Evolutionary conservation across 2,329 filamentous ascomycete species (phyloP), one percentile per base, ranked within the genome.

Genomic region (Colletotrichum eremochloae): DNA sequence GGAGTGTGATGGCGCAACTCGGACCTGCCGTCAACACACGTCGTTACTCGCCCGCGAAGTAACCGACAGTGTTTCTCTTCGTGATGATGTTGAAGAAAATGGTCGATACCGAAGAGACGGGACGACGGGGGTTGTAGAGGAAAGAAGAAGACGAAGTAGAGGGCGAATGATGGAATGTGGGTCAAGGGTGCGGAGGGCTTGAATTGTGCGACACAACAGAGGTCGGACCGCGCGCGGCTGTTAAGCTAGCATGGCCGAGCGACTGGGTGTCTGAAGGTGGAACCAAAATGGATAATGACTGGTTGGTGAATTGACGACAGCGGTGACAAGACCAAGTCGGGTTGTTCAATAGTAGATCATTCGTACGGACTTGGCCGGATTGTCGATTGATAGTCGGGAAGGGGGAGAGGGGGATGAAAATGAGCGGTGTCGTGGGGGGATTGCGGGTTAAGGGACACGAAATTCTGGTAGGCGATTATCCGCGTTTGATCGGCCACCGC

Each of bases 41-140:
- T 86, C 82, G 84, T 82, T 81, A 80, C 81, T 86, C 85, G 84
- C 85, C 86, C 77, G 85, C 84, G 84, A 86, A 85, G 82, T 77
- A 77, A 77, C 81, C 82, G 84, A 85, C 82, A 80, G 78, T 81
- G 81, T 79, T 76, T 74, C 74, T 68, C 72, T 56, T 76, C 70
- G 42, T 75, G 74, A 76, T 69, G 61, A 67, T 68, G 53, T 69
- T 63, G 75, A 73, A 58, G 64, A 50, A 70, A 67, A 57, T 52
- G 63, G 56, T 60, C 68, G 68, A 72, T 56, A 33, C 62, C 57
- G 56, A 58, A 36, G 50, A 58, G 69, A 72, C 73, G 50, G 67
- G 73, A 71, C 68, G 56, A 65, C 52, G 50, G 60, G 52, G 50
- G 46, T 48, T 31, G 62, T 52, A 55, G 65, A 68, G 57, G 52